Evolutionary conservation across 2,329 filamentous ascomycete species (phyloP).

Genomic region (Cladosporium oxysporum): DNA sequence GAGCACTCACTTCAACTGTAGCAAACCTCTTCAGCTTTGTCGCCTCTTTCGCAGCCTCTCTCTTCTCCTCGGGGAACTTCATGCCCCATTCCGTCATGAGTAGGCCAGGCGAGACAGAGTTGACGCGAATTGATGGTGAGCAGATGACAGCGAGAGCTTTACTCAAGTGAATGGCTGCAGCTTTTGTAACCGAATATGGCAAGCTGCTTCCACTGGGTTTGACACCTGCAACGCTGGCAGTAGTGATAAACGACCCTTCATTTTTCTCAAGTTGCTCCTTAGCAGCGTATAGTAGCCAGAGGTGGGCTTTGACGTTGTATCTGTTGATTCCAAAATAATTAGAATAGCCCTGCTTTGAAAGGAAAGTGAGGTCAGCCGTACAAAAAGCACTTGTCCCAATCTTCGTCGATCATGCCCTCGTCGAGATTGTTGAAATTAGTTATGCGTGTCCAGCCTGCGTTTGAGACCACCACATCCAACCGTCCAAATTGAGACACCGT

Average conservation of each 20-base stretch:
- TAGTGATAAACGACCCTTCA: constrained; percentile 64
- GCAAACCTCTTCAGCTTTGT: constrained; percentile 54
- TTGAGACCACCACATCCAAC: constrained; percentile 49
- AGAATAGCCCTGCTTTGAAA: not conserved
- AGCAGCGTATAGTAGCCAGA: constrained; percentile 61
- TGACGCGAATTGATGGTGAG: constrained; percentile 60
- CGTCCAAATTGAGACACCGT: constrained; percentile 49
- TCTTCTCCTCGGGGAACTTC: constrained; percentile 49
- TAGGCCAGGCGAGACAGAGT: constrained; percentile 59
- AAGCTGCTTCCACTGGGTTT: constrained; percentile 63
- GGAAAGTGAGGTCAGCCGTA: not conserved
- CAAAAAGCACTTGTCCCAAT: constrained; percentile 60
- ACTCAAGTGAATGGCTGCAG: constrained; percentile 53
- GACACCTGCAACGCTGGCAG: constrained; percentile 65
- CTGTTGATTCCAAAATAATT: constrained; percentile 32
- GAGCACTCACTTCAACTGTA: constrained; percentile 50
- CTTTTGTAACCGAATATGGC: constrained; percentile 42
- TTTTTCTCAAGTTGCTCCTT: constrained; percentile 56
- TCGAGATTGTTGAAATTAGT: constrained; percentile 51
- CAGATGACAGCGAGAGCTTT: constrained; percentile 57
- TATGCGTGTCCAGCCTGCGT: constrained; percentile 43
- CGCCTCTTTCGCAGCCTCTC: constrained; percentile 44
- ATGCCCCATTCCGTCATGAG: constrained; percentile 50
- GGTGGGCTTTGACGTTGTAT: constrained; percentile 64
- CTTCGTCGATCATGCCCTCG: constrained; percentile 57